Evolutionary conservation across 768 basidiomycete genomes (phyloP), one percentile per base, ranked within the genome.

Genomic region (Daedaleopsis nitida): DNA sequence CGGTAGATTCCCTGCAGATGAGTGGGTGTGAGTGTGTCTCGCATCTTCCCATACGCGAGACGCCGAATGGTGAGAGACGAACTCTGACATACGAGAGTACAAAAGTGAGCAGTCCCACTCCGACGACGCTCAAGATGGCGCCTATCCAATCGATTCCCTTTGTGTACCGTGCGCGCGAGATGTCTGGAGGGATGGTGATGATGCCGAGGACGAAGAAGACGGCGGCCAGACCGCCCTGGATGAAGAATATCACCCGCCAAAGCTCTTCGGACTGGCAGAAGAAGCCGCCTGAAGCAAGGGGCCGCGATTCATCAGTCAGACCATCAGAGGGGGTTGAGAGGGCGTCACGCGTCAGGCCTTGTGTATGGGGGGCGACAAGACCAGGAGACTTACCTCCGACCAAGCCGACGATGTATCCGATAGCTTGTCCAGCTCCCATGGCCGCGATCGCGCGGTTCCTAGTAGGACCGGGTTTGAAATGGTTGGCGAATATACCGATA

Each of bases 91-190:
- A 76, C 75, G 72, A 72, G 16, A 76, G 68, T 39, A 73, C 72
- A 52, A 72, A 76, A 19, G 70, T 73, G 7, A 76, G 65, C 21
- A 76, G 64, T n/a, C 70, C 75, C 42, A 76, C 62, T 8, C 75
- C 75, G 1, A 66, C 58, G 16, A 70, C 70, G 52, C 75, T 76
- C 13, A 76, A 64, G 12, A 72, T 34, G 3, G 73, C 73, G 23
- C 75, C 75, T 32, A 74, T 70, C 74, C 72, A 75, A 63, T 76
- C 75, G 19, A 76, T 52, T 9, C 75, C 75, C 57, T 74, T 75
- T 27, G 54, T 69, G 56, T 75, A 75, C 38, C 68, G 62, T n/a
- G 45, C 51, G 23, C 49, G 51, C n/a, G 45, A 52, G 14, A 59
- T 58, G n/a, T 69, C 63, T 13, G 61, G 48, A 43, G 61, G 72